A percentile compares a stretch with the other conserved stretches of the same genome.
Conservation (phyloP, 192 early-diverging fungal species). For the Anaeromyces robustus region DNA sequence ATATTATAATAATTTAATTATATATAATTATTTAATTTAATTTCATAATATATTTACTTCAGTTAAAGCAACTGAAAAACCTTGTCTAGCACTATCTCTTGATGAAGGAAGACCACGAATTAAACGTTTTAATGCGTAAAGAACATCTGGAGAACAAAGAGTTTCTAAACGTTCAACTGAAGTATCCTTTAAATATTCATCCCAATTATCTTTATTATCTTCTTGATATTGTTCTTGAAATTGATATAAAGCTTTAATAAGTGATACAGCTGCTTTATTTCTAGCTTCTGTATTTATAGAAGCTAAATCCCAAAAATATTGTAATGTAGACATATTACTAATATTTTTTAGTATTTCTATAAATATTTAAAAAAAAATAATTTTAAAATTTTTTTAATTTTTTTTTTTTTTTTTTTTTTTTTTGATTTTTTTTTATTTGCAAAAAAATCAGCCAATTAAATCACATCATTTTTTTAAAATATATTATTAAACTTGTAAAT, state of each 20-base stretch:
- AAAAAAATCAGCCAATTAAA: too few species aligned
- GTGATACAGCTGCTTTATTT: constrained; percentile 39
- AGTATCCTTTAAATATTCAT: neutral
- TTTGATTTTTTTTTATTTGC: neutral
- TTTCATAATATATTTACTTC: constrained; percentile 41
- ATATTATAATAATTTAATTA: too few species aligned
- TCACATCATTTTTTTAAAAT: too few species aligned
- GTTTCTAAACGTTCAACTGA: constrained; percentile 47
- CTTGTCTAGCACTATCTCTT: constrained; percentile 80
- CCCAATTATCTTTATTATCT: neutral
- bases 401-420: neutral
- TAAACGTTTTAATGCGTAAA: constrained; percentile 75
- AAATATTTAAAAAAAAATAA: too few species aligned
- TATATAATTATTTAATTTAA: too few species aligned
- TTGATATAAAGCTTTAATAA: constrained; percentile 36
- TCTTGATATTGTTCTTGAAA: constrained; percentile 17
- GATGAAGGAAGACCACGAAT: constrained; percentile 73
- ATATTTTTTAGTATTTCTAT: neutral
- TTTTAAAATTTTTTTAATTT: neutral
- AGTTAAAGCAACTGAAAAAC: constrained; percentile 84
- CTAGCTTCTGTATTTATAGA: constrained; percentile 52
- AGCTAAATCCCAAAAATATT: constrained; percentile 66
- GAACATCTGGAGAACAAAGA: constrained; percentile 58
- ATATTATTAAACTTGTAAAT: too few species aligned
- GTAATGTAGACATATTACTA: constrained; percentile 19